Evolutionary conservation across 1,139 yeast genomes (phyloP).

Genomic region (Zygosaccharomyces pseudobailii): DNA sequence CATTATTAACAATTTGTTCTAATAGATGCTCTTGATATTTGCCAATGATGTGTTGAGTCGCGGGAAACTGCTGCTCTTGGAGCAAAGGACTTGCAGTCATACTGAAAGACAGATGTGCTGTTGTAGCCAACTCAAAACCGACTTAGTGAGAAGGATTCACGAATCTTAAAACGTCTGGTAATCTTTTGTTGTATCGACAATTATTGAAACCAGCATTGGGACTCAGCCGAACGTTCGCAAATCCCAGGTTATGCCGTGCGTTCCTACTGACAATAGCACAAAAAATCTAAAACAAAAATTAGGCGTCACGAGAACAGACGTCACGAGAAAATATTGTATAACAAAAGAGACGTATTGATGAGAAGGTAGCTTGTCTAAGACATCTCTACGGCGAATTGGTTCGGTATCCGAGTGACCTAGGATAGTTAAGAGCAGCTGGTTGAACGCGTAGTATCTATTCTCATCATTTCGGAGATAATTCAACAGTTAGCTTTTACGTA

Average conservation of each 20-base stretch:
- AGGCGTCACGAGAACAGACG: neutral
- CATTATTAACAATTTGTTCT: slow-evolving; percentile 3
- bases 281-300: neutral
- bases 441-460: too few relatives aligned
- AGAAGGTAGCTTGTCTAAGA: too few relatives aligned
- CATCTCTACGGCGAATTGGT: too few relatives aligned
- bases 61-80: slow-evolving; percentile 13
- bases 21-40: slow-evolving; percentile 16
- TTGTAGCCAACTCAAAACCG: neutral
- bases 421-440: too few relatives aligned
- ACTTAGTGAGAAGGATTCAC: neutral
- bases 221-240: neutral
- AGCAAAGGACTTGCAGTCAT: slow-evolving; percentile 9
- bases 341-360: too few relatives aligned
- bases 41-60: slow-evolving; percentile 19
- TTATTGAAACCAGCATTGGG: neutral
- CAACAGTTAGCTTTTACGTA: too few relatives aligned
- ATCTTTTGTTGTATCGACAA: neutral
- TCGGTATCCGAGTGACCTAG: too few relatives aligned
- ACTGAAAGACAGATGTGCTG: neutral
- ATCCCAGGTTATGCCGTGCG: neutral
- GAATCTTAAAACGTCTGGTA: neutral
- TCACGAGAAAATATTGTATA: neutral
- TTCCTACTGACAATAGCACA: neutral
- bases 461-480: too few relatives aligned